These are phyloP conservation scores for Striga hermonthica DNA, from an alignment of 305 asterid genomes.

Conservation along the genomic window DNA sequence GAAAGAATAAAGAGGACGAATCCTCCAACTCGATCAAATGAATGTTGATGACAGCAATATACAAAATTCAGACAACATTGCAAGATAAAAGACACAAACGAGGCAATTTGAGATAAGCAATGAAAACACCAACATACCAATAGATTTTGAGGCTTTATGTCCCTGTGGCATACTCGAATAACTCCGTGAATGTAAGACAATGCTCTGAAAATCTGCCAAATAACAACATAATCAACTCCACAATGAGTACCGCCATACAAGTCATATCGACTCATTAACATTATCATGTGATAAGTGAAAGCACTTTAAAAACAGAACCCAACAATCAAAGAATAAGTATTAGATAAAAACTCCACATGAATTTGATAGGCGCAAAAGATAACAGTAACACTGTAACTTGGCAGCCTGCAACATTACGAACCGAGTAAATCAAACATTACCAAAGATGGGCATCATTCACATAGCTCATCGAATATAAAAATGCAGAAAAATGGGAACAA, in stretches of 20 bases:
- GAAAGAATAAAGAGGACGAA: conserved; percentile 9
- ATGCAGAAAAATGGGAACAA: conserved; percentile 15
- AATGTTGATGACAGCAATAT: conserved; percentile 12
- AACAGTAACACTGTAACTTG: conserved; percentile 1
- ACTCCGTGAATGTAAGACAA: conserved; percentile 79
- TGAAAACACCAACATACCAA: conserved; percentile 40
- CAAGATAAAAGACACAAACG: conserved; percentile 24
- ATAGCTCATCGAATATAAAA: conserved; percentile 17
- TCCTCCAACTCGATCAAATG: conserved; percentile 1
- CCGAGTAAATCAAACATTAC: conserved; percentile 2
- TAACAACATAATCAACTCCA: conserved; percentile 16
- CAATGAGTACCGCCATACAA: not conserved
- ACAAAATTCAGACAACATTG: conserved; percentile 7
- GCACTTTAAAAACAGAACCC: not conserved
- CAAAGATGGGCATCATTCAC: conserved; percentile 1
- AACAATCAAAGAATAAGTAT: conserved; percentile 6
- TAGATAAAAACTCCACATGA: conserved; percentile 10
- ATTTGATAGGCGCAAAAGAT: conserved; percentile 13
- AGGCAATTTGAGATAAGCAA: conserved; percentile 8
- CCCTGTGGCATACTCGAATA: conserved; percentile 93
- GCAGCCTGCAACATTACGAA: conserved; percentile 12
- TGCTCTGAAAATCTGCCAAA: conserved; percentile 82
- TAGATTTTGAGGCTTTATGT: conserved; percentile 87
- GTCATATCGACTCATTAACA: conserved; percentile 3
- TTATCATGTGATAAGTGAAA: conserved; percentile 4